phyloP scores from a whole-genome alignment of 768 basidiomycete species.

The Sutorius australiensis region DNA sequence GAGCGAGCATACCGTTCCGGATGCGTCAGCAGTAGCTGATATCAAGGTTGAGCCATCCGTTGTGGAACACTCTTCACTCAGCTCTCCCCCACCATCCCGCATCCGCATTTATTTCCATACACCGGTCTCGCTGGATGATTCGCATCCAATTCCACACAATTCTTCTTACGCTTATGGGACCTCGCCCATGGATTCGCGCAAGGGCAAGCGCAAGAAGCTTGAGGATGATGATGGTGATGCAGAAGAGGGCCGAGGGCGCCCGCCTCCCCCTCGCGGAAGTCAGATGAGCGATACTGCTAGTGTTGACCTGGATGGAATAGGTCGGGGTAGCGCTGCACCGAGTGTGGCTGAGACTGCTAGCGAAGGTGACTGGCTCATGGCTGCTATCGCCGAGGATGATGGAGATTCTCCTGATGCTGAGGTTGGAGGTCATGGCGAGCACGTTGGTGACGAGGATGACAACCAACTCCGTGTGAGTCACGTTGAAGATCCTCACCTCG shows the following conservation, averaged over 20 bases:
- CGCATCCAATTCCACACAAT: constrained; percentile 67
- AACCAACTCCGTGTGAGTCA: constrained; percentile 42
- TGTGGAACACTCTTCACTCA: constrained; percentile 30
- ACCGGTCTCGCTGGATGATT: constrained; percentile 78
- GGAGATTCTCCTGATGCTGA: constrained; percentile 55
- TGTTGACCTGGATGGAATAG: constrained; percentile 54
- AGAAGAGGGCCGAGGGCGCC: constrained; percentile 66
- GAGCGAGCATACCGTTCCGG: constrained; percentile 22
- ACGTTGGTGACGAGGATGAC: constrained; percentile 43
- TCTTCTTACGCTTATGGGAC: constrained; percentile 37
- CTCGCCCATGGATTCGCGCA: constrained; percentile 56
- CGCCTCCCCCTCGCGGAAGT: constrained; percentile 50
- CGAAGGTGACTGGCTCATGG: constrained; percentile 88
- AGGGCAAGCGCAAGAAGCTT: constrained; percentile 85
- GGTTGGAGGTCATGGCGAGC: constrained; percentile 50
- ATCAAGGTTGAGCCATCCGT: constrained; percentile 29
- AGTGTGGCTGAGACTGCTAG: constrained; percentile 59
- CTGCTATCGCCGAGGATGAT: constrained; percentile 74
- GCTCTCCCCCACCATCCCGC: constrained; percentile 63
- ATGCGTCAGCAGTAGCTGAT: constrained; percentile 30
- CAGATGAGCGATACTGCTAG: constrained; percentile 53
- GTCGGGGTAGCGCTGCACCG: constrained; percentile 60
- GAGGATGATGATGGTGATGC: constrained; percentile 83
- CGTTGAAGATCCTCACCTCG: constrained; percentile 38
- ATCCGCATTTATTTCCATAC: constrained; percentile 93